phyloP scores from a whole-genome alignment of 345 rosid genomes.

The Abelmoschus esculentus region DNA sequence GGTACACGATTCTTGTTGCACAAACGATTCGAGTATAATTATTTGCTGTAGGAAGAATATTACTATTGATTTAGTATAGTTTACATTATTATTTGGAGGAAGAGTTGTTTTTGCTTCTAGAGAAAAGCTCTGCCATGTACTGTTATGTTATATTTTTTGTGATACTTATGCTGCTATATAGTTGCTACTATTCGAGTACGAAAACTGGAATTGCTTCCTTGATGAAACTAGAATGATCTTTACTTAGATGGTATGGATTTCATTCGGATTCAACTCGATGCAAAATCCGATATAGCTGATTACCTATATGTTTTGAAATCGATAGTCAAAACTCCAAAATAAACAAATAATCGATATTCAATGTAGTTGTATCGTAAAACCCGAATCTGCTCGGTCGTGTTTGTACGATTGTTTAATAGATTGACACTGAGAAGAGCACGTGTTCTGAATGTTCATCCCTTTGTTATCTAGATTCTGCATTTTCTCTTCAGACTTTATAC shows the following conservation, averaged over 20 bases:
- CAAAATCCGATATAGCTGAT: background rate
- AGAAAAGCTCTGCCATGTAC: background rate
- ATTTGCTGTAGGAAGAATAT: constrained; percentile 3
- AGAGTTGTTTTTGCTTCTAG: background rate
- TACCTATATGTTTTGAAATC: background rate
- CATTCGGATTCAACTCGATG: background rate
- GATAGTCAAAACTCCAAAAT: background rate
- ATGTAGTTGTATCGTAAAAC: too few relatives aligned
- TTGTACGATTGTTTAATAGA: too few relatives aligned
- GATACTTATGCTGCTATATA: background rate
- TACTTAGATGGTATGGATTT: too few relatives aligned
- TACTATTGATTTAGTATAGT: background rate
- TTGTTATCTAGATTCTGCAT: too few relatives aligned
- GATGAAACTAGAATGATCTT: background rate
- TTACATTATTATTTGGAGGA: background rate
- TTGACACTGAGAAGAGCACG: too few relatives aligned
- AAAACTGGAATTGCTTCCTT: background rate
- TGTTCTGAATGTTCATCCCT: too few relatives aligned
- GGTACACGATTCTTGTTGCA: background rate
- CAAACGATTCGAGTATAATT: background rate
- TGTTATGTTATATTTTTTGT: background rate
- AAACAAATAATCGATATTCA: background rate
- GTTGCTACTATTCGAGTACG: background rate
- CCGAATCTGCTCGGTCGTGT: too few relatives aligned
- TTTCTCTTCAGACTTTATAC: too few relatives aligned